Evolutionary conservation across 1,284 basidiomycete species (phyloP), one percentile per base, ranked within the genome.

Genomic region (Ustilago hordei): DNA sequence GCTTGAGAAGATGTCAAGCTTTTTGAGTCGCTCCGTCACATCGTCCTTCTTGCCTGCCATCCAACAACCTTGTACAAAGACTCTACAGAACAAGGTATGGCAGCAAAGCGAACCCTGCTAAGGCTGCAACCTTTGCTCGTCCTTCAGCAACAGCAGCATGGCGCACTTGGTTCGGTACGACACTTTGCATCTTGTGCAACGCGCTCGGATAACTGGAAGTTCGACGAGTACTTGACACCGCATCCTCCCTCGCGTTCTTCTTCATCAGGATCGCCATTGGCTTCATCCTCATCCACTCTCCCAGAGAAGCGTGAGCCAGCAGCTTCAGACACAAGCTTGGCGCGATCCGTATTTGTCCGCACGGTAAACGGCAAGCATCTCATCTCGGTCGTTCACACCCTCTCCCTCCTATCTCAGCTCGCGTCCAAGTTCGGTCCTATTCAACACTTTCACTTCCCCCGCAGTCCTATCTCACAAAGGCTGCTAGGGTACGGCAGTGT

Each of bases 361-460:
- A 47, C 75, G 8, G 65, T 63, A 28, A 39, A 62, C 48, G 71
- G 76, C n/a, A 78, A 78, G 48, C 55, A 71, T 50, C 68, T 78
- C 58, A 36, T 72, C 52, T 75, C 76, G n/a, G 59, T 74, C 35
- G 60, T 64, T 11, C 76, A 78, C 41, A 72, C 76, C 2, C 72
- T 78, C 23, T 63, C 76, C 5, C 60, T 78, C 3, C 58, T 75
- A 31, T 54, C 69, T 2, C 68, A 75, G 45, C 56, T 78, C 11
- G 68, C 76, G 15, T 28, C 64, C 45, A 68, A 64, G 48, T 71
- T 78, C 28, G 76, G 76, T 2, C 67, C 69, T 17, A 68, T 78
- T 12, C 63, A 71, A 35, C 55, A 59, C 41, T 78, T 78, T 53
- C 76, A 78, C 54, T 78, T 75, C 31, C 76, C 76, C 3, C 71